phyloP scores from a whole-genome alignment of 2,329 filamentous ascomycete genomes.

The Hypoxylon sp. region DNA sequence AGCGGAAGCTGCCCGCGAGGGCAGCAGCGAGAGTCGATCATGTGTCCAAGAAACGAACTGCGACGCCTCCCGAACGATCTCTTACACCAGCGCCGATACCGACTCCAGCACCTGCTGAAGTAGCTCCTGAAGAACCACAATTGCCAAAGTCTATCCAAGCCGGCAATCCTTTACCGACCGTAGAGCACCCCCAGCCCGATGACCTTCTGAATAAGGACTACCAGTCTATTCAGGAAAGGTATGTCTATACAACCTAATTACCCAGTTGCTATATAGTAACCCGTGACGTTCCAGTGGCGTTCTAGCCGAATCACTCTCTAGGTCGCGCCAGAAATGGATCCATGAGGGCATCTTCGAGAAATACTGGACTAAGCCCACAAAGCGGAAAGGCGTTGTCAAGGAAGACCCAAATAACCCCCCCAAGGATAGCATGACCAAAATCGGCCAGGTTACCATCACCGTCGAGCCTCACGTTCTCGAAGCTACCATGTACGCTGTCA shows the following conservation, averaged over 20 bases:
- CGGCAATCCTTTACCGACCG: constrained; percentile 78
- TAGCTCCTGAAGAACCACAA: constrained; percentile 56
- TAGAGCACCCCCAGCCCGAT: constrained; percentile 76
- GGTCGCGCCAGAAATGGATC: constrained; percentile 82
- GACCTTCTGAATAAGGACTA: constrained; percentile 76
- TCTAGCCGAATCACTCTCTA: constrained; percentile 78
- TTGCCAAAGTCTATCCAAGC: constrained; percentile 75
- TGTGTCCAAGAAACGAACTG: constrained; percentile 71
- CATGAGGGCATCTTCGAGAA: constrained; percentile 81
- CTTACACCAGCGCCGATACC: constrained; percentile 61
- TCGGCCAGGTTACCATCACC: constrained; percentile 80
- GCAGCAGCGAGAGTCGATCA: constrained; percentile 73
- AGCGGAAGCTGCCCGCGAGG: constrained; percentile 75
- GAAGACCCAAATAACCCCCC: constrained; percentile 77
- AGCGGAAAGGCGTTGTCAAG: constrained; percentile 75
- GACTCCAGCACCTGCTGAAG: constrained; percentile 57
- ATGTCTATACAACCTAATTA: constrained; percentile 41
- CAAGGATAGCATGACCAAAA: constrained; percentile 79
- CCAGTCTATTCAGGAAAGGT: constrained; percentile 82
- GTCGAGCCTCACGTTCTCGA: constrained; percentile 87
- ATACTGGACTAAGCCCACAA: constrained; percentile 82
- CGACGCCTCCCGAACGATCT: constrained; percentile 69
- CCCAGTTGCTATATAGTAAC: constrained; percentile 40
- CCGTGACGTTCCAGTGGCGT: constrained; percentile 71
- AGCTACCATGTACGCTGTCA: constrained; percentile 80